A percentile compares a stretch with the other conserved stretches of the same genome.
phyloP scores from a whole-genome alignment of 257 asterid genomes.

The Lithospermum erythrorhizon region DNA sequence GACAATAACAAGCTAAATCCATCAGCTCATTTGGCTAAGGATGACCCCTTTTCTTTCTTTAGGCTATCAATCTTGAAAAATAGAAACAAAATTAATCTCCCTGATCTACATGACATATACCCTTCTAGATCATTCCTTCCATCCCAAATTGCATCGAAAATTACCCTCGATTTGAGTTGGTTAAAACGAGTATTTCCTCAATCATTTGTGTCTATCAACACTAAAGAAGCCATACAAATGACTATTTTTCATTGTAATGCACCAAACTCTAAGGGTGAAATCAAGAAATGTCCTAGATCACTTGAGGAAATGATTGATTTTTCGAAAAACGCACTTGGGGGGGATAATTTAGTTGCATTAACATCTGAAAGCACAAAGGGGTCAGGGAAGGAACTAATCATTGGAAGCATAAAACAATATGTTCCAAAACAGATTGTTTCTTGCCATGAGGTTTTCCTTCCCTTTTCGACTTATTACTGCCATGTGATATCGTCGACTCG shows the following conservation, averaged over 20 bases:
- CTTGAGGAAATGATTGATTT: constrained; percentile 34
- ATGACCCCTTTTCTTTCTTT: constrained; percentile 25
- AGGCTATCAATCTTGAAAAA: constrained; percentile 16
- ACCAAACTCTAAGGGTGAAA: constrained; percentile 22
- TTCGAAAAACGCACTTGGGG: constrained; percentile 12
- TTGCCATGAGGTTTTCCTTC: constrained; percentile 36
- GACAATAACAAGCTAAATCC: neutral
- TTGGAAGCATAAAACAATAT: constrained; percentile 10
- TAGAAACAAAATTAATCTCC: constrained; percentile 23
- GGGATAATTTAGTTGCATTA: constrained; percentile 12
- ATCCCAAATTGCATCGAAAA: constrained; percentile 16
- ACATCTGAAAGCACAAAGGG: constrained; percentile 15
- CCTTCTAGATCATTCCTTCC: constrained; percentile 37
- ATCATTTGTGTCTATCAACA: neutral
- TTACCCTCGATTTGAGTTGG: constrained; percentile 3
- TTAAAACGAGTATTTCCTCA: constrained; percentile 17
- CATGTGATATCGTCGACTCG: constrained; percentile 27
- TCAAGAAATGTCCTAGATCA: constrained; percentile 23
- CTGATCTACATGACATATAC: constrained; percentile 16
- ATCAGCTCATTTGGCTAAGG: neutral
- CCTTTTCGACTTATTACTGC: constrained; percentile 32
- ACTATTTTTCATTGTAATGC: constrained; percentile 21
- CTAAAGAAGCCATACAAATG: constrained; percentile 13
- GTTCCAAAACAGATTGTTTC: constrained; percentile 17
- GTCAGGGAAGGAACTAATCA: constrained; percentile 6